phyloP scores from a whole-genome alignment of 2,329 filamentous ascomycete genomes.

The Pseudomassariella vexata region DNA sequence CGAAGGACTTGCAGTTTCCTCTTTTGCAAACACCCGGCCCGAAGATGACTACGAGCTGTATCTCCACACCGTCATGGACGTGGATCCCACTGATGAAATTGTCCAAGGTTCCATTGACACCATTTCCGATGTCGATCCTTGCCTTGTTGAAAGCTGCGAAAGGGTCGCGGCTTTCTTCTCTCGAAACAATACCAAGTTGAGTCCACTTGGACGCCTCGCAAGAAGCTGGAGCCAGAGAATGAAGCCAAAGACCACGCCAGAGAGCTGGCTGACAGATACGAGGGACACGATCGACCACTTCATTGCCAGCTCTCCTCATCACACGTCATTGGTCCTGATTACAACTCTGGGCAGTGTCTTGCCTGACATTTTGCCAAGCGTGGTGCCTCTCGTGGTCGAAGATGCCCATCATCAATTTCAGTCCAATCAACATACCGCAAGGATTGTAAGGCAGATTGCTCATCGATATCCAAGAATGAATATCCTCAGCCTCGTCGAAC shows the following conservation, averaged over 20 bases:
- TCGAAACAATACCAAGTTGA: too few relatives aligned
- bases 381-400: slow-evolving; percentile 17
- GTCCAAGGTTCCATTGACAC: slow-evolving; percentile 10
- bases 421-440: slow-evolving; percentile 27
- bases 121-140: slow-evolving; percentile 7
- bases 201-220: too few relatives aligned
- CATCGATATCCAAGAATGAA: slow-evolving; percentile 34
- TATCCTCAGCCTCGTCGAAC: slow-evolving; percentile 29
- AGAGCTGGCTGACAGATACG: slow-evolving; percentile 17
- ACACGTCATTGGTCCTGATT: slow-evolving; percentile 22
- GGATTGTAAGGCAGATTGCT: slow-evolving; percentile 28
- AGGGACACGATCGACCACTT: slow-evolving; percentile 21
- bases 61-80: slow-evolving; percentile 25
- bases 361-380: slow-evolving; percentile 16
- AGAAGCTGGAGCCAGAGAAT: too few relatives aligned
- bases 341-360: slow-evolving; percentile 17
- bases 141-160: slow-evolving; percentile 28
- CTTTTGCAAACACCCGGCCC: slow-evolving; percentile 18
- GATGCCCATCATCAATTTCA: slow-evolving; percentile 22
- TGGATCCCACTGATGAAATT: slow-evolving; percentile 35
- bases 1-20: slow-evolving; percentile 20
- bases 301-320: slow-evolving; percentile 25
- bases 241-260: too few relatives aligned
- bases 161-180: slow-evolving; percentile 27
- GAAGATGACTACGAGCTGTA: slow-evolving; percentile 25